phyloP scores from a whole-genome alignment of 2,329 filamentous ascomycete species.

The Aspergillus arachidicola region DNA sequence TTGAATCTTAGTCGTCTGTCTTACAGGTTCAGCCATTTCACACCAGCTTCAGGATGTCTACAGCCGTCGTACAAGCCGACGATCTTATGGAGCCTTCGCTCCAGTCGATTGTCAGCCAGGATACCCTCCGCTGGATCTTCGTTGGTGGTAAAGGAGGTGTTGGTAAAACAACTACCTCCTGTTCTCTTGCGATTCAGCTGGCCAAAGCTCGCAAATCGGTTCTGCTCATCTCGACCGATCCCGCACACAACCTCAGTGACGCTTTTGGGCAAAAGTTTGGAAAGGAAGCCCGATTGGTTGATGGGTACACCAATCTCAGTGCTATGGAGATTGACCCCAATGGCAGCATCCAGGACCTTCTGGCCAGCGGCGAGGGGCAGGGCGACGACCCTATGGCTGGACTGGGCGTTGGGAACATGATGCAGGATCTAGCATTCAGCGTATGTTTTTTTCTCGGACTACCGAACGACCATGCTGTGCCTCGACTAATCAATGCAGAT shows the following conservation, averaged over 20 bases:
- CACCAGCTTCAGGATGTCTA: slow-evolving; percentile 38
- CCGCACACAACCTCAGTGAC: slow-evolving; percentile 95
- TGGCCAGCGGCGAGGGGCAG: slow-evolving; percentile 73
- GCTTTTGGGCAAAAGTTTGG: slow-evolving; percentile 99
- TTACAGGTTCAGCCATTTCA: background rate
- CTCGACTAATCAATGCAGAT: slow-evolving; percentile 63
- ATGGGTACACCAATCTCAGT: slow-evolving; percentile 90
- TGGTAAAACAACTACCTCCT: slow-evolving; percentile 99
- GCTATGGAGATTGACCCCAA: slow-evolving; percentile 99
- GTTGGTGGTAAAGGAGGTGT: slow-evolving; percentile 98
- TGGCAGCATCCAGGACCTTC: slow-evolving; percentile 92
- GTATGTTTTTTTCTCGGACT: slow-evolving; percentile 49
- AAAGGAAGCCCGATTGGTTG: slow-evolving; percentile 91
- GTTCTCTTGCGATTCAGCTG: slow-evolving; percentile 96
- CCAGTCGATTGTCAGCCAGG: slow-evolving; percentile 92
- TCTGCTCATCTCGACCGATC: slow-evolving; percentile 96
- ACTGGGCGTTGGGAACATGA: slow-evolving; percentile 84
- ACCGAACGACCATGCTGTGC: background rate
- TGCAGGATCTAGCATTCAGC: slow-evolving; percentile 96
- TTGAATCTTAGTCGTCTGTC: background rate
- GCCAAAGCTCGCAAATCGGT: slow-evolving; percentile 93
- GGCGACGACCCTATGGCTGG: slow-evolving; percentile 67
- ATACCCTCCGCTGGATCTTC: slow-evolving; percentile 96
- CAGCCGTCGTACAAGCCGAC: slow-evolving; percentile 54
- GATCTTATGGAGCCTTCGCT: slow-evolving; percentile 88